Percentiles rank a stretch among this genome's conserved stretches.
phyloP scores from a whole-genome alignment of 176 grass and related monocot species.

The Oryza officinalis region DNA sequence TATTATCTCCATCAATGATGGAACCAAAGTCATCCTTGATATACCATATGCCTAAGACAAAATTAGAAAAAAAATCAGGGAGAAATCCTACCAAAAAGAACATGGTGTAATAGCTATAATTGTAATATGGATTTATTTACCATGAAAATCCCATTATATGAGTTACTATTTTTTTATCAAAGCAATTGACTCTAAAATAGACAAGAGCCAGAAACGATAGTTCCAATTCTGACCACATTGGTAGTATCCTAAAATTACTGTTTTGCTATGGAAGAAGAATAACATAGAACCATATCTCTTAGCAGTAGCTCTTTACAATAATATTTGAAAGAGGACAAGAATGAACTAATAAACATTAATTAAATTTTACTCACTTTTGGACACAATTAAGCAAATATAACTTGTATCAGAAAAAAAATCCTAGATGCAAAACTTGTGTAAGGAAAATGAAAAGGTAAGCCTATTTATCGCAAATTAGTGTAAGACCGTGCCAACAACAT shows the following conservation, averaged over 20 bases:
- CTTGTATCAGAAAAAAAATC: background rate
- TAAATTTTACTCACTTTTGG: background rate
- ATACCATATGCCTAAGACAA: slow-evolving; percentile 55
- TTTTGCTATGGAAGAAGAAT: background rate
- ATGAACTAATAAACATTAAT: background rate
- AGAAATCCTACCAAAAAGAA: slow-evolving; percentile 27
- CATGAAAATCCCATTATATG: slow-evolving; percentile 19
- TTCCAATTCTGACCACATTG: background rate
- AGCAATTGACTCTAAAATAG: background rate
- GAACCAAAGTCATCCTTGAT: slow-evolving; percentile 83
- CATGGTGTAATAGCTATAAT: background rate
- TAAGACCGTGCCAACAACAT: slow-evolving; percentile 11
- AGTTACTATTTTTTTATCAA: background rate
- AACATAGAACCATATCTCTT: background rate
- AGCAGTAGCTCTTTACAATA: background rate
- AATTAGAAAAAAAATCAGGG: slow-evolving; percentile 13
- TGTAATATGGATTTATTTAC: slow-evolving; percentile 5
- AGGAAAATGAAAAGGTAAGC: background rate
- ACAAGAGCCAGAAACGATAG: background rate
- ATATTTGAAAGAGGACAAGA: background rate
- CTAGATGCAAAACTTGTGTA: background rate
- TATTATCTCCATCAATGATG: slow-evolving; percentile 71
- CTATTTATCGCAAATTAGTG: background rate
- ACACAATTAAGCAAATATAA: background rate
- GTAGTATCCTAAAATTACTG: background rate